These are phyloP conservation scores for Pichia kudriavzevii DNA, from an alignment of 1,139 yeast species.

Conservation along the genomic window DNA sequence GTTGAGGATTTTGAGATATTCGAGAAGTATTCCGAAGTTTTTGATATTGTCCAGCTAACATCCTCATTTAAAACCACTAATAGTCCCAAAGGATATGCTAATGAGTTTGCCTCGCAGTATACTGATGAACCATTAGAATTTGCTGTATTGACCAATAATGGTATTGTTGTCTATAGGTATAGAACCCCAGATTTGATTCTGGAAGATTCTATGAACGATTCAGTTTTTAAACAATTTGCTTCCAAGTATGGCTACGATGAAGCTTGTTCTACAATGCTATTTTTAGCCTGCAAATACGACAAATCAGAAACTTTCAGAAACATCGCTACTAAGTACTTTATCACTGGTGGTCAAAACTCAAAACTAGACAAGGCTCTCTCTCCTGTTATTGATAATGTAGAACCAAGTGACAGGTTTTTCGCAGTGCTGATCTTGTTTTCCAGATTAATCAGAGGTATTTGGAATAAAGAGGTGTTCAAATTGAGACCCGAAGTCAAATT, in stretches of 20 bases:
- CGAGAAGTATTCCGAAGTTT: conserved; percentile 53
- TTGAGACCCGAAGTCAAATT: conserved; percentile 39
- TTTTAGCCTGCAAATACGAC: conserved; percentile 70
- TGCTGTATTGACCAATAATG: conserved; percentile 75
- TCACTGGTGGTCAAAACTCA: conserved; percentile 50
- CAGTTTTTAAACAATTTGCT: conserved; percentile 38
- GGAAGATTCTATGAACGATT: conserved; percentile 57
- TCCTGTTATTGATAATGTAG: conserved; percentile 59
- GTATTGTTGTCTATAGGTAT: conserved; percentile 68
- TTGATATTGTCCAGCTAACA: conserved; percentile 64
- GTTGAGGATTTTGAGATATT: conserved; percentile 79
- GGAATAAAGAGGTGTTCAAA: conserved; percentile 68
- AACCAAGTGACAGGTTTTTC: conserved; percentile 84
- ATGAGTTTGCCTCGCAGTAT: conserved; percentile 81
- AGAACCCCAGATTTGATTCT: conserved; percentile 75
- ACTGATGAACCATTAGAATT: conserved; percentile 54
- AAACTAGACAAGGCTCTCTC: conserved; percentile 33
- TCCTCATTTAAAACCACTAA: conserved; percentile 65
- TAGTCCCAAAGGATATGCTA: conserved; percentile 73
- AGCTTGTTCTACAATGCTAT: conserved; percentile 80
- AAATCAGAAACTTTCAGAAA: conserved; percentile 46
- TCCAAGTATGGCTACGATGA: conserved; percentile 59
- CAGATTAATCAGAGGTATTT: conserved; percentile 67
- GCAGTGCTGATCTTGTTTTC: conserved; percentile 80
- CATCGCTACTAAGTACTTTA: conserved; percentile 44